These are phyloP conservation scores for Trametes coccinea DNA, from an alignment of 768 basidiomycete species.

Conservation along the genomic window DNA sequence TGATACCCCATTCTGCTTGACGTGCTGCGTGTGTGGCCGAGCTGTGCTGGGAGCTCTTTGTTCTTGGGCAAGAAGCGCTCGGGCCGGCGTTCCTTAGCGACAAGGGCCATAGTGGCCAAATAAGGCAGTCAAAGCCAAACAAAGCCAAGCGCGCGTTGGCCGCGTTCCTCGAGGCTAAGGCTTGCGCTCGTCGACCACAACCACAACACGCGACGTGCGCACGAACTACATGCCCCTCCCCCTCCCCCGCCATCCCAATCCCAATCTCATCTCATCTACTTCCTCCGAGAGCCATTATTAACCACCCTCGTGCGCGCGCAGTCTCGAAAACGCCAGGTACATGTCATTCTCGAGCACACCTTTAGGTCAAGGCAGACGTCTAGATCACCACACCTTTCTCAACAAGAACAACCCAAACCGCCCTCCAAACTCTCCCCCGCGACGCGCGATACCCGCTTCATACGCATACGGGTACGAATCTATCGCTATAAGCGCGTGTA, in stretches of 20 bases:
- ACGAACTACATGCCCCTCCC: slow-evolving; percentile 19
- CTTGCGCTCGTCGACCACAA: slow-evolving; percentile 12
- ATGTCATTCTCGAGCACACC: slow-evolving; percentile 90
- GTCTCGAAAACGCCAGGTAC: slow-evolving; percentile 35
- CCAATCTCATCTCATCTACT: slow-evolving; percentile 3
- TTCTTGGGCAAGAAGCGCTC: neutral
- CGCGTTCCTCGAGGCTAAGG: slow-evolving; percentile 3
- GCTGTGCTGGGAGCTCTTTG: neutral
- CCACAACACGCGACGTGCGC: slow-evolving; percentile 24
- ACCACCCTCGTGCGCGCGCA: slow-evolving; percentile 9
- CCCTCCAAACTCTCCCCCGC: slow-evolving; percentile 32
- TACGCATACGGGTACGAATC: slow-evolving; percentile 69
- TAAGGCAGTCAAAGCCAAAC: slow-evolving; percentile 11
- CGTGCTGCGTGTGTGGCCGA: neutral
- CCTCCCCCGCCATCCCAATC: neutral
- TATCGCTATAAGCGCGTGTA: slow-evolving; percentile 22
- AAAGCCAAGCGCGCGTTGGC: slow-evolving; percentile 12
- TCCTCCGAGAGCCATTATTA: neutral
- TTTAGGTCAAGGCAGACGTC: slow-evolving; percentile 81
- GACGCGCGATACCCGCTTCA: slow-evolving; percentile 51
- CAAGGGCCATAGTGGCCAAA: slow-evolving; percentile 12
- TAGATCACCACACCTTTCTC: slow-evolving; percentile 78
- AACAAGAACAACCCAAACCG: slow-evolving; percentile 49
- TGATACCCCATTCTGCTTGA: slow-evolving; percentile 6
- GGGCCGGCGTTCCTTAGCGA: neutral